phyloP scores from a whole-genome alignment of 768 basidiomycete genomes.

The Auriscalpium microsporum region DNA sequence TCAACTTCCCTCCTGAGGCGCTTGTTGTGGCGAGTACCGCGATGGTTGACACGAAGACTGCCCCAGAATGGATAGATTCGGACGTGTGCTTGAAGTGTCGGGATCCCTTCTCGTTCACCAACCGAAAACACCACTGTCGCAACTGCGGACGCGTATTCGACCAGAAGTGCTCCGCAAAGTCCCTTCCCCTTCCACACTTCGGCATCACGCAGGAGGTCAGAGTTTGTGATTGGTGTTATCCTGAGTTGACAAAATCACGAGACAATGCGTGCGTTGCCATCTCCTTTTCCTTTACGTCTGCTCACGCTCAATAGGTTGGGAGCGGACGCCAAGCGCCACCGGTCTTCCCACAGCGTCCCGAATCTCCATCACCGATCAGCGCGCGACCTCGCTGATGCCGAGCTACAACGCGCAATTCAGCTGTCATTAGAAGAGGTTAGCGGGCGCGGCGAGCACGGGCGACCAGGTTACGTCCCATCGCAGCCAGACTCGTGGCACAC shows the following conservation, averaged over 20 bases:
- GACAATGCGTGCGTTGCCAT: constrained; percentile 41
- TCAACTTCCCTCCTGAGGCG: constrained; percentile 78
- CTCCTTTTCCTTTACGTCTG: constrained; percentile 15
- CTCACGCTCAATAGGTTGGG: not conserved
- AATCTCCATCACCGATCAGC: constrained; percentile 45
- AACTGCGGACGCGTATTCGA: constrained; percentile 98
- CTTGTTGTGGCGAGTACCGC: constrained; percentile 59
- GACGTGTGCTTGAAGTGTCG: constrained; percentile 92
- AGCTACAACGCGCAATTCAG: constrained; percentile 89
- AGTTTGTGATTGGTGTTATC: constrained; percentile 85
- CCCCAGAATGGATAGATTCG: constrained; percentile 97
- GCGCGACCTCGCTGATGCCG: constrained; percentile 68
- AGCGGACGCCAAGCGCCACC: constrained; percentile 36
- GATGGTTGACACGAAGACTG: constrained; percentile 85
- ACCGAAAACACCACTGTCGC: constrained; percentile 96
- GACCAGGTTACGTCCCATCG: constrained; percentile 63
- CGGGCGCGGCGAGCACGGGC: constrained; percentile 34
- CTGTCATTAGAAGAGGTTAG: constrained; percentile 75
- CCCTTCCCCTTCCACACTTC: constrained; percentile 81
- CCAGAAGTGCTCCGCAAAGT: constrained; percentile 82
- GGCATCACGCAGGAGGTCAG: constrained; percentile 89
- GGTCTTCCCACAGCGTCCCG: constrained; percentile 46
- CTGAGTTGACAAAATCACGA: constrained; percentile 64
- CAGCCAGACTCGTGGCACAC: constrained; percentile 52
- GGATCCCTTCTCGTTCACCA: constrained; percentile 86